Evolutionary conservation across 73 alveolate species (phyloP).

Genomic region (Symbiodinium natans): DNA sequence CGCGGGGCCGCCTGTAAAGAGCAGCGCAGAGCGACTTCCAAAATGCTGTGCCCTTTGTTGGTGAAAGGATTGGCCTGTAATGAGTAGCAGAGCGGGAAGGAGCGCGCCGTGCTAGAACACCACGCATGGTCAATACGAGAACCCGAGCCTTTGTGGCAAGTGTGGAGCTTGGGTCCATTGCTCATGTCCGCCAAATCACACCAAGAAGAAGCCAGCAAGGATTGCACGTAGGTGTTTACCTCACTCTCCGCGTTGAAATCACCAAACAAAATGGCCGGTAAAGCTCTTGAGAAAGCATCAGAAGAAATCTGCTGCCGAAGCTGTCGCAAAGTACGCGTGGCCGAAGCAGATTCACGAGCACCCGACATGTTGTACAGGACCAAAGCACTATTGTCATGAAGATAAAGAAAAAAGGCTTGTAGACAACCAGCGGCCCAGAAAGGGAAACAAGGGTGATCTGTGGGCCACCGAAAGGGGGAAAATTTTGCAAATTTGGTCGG

Average conservation of each 20-base stretch:
- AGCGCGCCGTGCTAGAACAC: neutral
- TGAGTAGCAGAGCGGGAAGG: neutral
- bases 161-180: neutral
- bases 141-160: constrained; percentile 50
- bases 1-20: neutral
- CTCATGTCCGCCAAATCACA: neutral
- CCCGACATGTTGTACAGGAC: constrained; percentile 34
- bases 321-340: neutral
- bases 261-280: constrained; percentile 24
- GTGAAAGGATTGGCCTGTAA: neutral
- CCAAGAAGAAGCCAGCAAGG: neutral
- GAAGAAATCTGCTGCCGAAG: neutral
- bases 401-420: neutral
- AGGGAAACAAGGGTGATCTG: neutral
- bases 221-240: neutral
- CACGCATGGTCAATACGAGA: constrained; percentile 28
- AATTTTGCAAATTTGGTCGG: constrained; percentile 4
- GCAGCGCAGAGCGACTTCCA: neutral
- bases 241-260: constrained; percentile 36
- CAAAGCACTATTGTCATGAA: neutral
- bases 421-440: neutral
- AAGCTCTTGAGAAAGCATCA: neutral
- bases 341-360: neutral
- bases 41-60: neutral
- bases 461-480: neutral